Base-by-base conservation (phyloP, 2,329 filamentous ascomycete species). In the Xylariaceae sp. region DNA sequence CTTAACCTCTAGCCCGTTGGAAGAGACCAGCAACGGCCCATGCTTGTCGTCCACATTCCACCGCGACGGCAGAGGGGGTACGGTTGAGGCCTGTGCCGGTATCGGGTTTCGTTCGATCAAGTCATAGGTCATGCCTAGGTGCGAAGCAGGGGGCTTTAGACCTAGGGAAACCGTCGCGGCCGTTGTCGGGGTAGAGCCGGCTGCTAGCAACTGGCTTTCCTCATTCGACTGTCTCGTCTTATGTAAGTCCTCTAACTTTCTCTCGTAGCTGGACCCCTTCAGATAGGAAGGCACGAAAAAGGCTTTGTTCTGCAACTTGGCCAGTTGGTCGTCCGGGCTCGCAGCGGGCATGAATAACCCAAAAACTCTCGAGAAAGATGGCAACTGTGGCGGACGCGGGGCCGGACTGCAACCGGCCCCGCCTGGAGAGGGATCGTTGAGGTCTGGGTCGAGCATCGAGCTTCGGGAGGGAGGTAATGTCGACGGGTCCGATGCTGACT, bases 211-310 rank as follows among this genome's bases (percentile, higher is more conserved):
- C 48, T 70, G 68, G 13, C 52, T 68, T 55, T 70, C 74, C 55
- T 59, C 71, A 55, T 63, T 71, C 36, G 59, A 71, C 60, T 59
- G 65, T 57, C 76, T 85, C 32, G 75, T 72, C 59, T 70, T 76
- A 59, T 88, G 75, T 41, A 75, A 77, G 45, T 86, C 80, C 52
- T 85, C 78, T 33, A 96, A 71, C 59, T 77, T 81, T 52, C 83
- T 76, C 37, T 90, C 78, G 62, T 95, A 89, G 54, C 79, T 77
- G 11, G 88, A 90, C 27, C 78, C 78, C 50, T 73, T 71, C 31
- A 97, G 74, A 63, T 96, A 96, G 4, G 87, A 88, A 1, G 90
- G 90, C 9, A 82, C 74, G 61, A 95, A 88, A 69, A 90, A 90
- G 41, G 62, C 53, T 41, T 70, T 60, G 47, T 59, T 50, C 31